phyloP scores from a whole-genome alignment of 352 stramenopile species.

The Phytophthora chlamydospora region DNA sequence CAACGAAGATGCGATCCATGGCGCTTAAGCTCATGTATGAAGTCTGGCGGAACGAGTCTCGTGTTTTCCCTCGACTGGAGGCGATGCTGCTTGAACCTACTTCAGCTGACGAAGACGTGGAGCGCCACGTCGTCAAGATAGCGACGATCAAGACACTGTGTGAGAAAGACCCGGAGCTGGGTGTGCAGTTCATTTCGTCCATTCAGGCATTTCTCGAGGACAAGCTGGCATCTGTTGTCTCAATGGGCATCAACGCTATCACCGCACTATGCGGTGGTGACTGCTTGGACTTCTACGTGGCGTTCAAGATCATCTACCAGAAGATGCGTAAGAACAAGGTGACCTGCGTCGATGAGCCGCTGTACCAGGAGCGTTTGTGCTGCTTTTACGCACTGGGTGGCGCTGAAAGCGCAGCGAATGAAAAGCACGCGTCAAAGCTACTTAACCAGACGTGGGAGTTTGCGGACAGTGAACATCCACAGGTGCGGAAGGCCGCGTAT shows the following conservation, averaged over 20 bases:
- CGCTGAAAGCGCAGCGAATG: constrained; percentile 44
- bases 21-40: constrained; percentile 64
- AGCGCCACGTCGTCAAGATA: constrained; percentile 58
- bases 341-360: constrained; percentile 41
- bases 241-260: constrained; percentile 74
- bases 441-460: constrained; percentile 61
- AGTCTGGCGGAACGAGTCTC: constrained; percentile 69
- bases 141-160: constrained; percentile 72
- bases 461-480: constrained; percentile 33
- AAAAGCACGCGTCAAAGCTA: constrained; percentile 51
- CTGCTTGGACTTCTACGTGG: constrained; percentile 78
- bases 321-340: constrained; percentile 79
- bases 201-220: constrained; percentile 71
- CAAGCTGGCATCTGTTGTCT: constrained; percentile 50
- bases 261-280: constrained; percentile 58
- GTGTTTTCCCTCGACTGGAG: constrained; percentile 70
- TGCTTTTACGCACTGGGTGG: constrained; percentile 56
- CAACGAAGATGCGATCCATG: constrained; percentile 40
- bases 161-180: constrained; percentile 62
- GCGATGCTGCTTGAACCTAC: constrained; percentile 49
- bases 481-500: constrained; percentile 54
- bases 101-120: constrained; percentile 30
- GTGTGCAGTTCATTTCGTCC: constrained; percentile 68
- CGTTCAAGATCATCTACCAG: constrained; percentile 73
- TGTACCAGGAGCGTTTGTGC: constrained; percentile 67